Evolutionary conservation across 2,329 filamentous ascomycete species (phyloP).

Genomic region (Pseudopyricularia javanii): DNA sequence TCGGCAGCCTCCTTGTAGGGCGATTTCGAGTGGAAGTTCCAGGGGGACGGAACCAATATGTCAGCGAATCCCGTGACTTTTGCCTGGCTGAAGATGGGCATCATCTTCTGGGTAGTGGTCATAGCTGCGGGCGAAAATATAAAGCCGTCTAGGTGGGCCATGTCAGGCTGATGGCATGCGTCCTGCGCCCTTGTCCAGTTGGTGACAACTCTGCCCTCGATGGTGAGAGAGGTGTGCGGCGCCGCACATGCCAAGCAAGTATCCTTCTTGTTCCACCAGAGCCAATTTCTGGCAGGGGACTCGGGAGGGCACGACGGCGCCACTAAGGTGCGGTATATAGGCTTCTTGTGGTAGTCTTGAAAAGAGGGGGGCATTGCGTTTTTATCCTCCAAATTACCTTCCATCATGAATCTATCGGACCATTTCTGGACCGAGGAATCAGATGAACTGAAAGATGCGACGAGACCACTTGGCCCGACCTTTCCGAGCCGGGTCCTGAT

Average conservation of each 20-base stretch:
- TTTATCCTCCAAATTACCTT: neutral
- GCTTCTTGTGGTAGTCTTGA: conserved; percentile 8
- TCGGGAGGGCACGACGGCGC: conserved; percentile 30
- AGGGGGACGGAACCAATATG: conserved; percentile 29
- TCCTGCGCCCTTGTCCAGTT: conserved; percentile 28
- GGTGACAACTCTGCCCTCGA: conserved; percentile 23
- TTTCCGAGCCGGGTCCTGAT: conserved; percentile 12
- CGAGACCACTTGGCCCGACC: neutral
- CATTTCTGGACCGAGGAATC: neutral
- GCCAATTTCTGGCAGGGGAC: conserved; percentile 25
- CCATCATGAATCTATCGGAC: neutral
- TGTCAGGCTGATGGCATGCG: conserved; percentile 35
- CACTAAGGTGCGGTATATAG: conserved; percentile 22
- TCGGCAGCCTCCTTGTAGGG: conserved; percentile 24
- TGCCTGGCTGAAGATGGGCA: conserved; percentile 44
- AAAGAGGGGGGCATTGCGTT: conserved; percentile 6
- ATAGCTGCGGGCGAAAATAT: conserved; percentile 31
- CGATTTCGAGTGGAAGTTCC: conserved; percentile 24
- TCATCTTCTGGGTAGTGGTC: conserved; percentile 28
- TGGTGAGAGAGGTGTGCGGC: conserved; percentile 19
- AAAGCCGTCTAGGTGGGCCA: conserved; percentile 38
- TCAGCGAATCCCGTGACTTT: conserved; percentile 42
- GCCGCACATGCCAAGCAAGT: conserved; percentile 18
- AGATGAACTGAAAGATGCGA: conserved; percentile 1
- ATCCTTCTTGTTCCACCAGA: conserved; percentile 25